A percentile compares a stretch with the other conserved stretches of the same genome.
These are phyloP conservation scores for Hypocrella siamensis DNA, from an alignment of 2,329 filamentous ascomycete species.

Conservation along the genomic window DNA sequence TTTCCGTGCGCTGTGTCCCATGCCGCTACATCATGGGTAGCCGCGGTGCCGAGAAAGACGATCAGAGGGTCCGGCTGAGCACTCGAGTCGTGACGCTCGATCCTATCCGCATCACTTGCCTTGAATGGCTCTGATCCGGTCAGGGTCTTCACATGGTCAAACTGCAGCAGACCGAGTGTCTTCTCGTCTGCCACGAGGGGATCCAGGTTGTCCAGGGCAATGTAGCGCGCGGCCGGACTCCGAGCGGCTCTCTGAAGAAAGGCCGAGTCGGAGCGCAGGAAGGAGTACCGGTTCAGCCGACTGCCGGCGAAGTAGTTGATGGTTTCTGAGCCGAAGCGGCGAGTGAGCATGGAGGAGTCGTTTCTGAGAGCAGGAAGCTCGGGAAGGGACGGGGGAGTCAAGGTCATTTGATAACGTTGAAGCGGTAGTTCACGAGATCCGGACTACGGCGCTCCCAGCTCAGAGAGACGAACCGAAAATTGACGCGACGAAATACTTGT, in stretches of 20 bases:
- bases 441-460: no score
- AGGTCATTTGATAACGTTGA: not conserved
- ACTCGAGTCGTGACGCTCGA: slow-evolving; percentile 59
- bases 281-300: slow-evolving; percentile 65
- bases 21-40: slow-evolving; percentile 23
- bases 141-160: slow-evolving; percentile 52
- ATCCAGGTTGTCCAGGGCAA: slow-evolving; percentile 64
- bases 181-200: slow-evolving; percentile 46
- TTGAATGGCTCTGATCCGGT: slow-evolving; percentile 59
- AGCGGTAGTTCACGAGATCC: no score
- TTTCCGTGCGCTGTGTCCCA: slow-evolving; percentile 34
- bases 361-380: slow-evolving; percentile 26
- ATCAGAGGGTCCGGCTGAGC: slow-evolving; percentile 47
- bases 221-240: slow-evolving; percentile 51
- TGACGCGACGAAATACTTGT: no score
- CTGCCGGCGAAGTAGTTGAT: slow-evolving; percentile 75
- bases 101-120: slow-evolving; percentile 53
- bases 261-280: slow-evolving; percentile 53
- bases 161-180: slow-evolving; percentile 52
- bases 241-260: slow-evolving; percentile 55
- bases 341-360: slow-evolving; percentile 52
- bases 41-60: slow-evolving; percentile 74
- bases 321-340: slow-evolving; percentile 65
- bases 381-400: slow-evolving; percentile 19
- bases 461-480: no score